Conservation (phyloP, 2,329 filamentous ascomycete species). For the Fusarium incarnatum region DNA sequence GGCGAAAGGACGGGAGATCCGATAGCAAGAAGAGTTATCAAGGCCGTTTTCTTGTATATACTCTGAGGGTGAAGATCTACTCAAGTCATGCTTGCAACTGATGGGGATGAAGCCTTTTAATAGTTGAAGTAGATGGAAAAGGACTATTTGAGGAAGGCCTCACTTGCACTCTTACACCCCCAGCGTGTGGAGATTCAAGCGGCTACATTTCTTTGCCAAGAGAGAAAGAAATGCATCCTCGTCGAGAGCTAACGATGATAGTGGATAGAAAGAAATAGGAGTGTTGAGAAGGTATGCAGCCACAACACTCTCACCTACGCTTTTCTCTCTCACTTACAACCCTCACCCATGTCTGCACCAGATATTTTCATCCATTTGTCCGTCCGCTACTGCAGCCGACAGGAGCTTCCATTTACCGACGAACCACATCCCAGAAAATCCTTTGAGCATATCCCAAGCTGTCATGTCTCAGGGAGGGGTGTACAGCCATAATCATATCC, state of each 20-base stretch:
- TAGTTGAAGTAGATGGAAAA: constrained; percentile 12
- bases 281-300: constrained; percentile 13
- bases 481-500: neutral
- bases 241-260: neutral
- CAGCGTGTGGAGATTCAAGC: constrained; percentile 21
- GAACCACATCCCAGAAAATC: constrained; percentile 23
- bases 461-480: constrained; percentile 21
- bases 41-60: constrained; percentile 3
- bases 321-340: neutral
- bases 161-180: constrained; percentile 17
- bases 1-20: constrained; percentile 24
- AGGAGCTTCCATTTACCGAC: constrained; percentile 12
- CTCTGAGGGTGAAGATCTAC: neutral
- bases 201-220: constrained; percentile 29
- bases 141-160: constrained; percentile 10
- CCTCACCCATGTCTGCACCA: constrained; percentile 7
- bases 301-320: constrained; percentile 4
- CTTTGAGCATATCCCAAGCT: constrained; percentile 3
- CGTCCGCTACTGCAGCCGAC: constrained; percentile 34
- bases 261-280: constrained; percentile 10
- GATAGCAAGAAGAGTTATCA: constrained; percentile 1
- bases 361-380: constrained; percentile 36
- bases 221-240: neutral
- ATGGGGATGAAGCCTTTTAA: constrained; percentile 31
- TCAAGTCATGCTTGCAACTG: neutral